Percentiles rank a stretch among this genome's conserved stretches.
phyloP scores from a whole-genome alignment of 2,329 filamentous ascomycete species.

The Thyridium curvatum region DNA sequence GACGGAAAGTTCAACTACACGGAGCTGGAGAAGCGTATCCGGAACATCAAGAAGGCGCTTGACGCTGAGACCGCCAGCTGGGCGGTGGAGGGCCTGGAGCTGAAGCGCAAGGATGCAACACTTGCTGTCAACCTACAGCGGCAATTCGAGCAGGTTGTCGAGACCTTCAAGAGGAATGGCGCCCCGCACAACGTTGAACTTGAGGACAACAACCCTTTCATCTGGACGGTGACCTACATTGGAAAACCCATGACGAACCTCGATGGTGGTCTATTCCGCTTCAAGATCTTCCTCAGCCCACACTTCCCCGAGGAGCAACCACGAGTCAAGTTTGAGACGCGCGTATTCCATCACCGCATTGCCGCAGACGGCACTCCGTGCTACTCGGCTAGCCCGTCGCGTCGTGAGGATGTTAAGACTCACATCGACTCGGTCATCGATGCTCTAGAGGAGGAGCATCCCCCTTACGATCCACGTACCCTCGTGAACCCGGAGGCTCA shows the following conservation, averaged over 20 bases:
- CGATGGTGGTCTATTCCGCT: conserved; percentile 82
- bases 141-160: conserved; percentile 77
- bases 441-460: conserved; percentile 79
- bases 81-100: conserved; percentile 60
- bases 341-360: conserved; percentile 83
- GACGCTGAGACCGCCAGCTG: conserved; percentile 67
- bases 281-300: conserved; percentile 74
- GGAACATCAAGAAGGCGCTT: conserved; percentile 61
- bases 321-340: conserved; percentile 71
- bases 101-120: conserved; percentile 60
- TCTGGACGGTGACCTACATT: conserved; percentile 86
- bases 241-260: conserved; percentile 89
- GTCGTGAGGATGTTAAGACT: conserved; percentile 68
- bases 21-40: conserved; percentile 63
- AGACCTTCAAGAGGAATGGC: conserved; percentile 65
- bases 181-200: conserved; percentile 71
- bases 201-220: conserved; percentile 77
- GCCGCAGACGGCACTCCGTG: conserved; percentile 75
- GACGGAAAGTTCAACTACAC: conserved; percentile 78
- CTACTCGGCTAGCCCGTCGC: conserved; percentile 60
- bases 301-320: conserved; percentile 86
- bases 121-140: conserved; percentile 77
- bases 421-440: conserved; percentile 81
- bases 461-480: conserved; percentile 84
- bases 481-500: conserved; percentile 82